Percentiles rank a stretch among this genome's conserved stretches.
phyloP scores from a whole-genome alignment of 2,329 filamentous ascomycete genomes.

The Trichoderma sp. region DNA sequence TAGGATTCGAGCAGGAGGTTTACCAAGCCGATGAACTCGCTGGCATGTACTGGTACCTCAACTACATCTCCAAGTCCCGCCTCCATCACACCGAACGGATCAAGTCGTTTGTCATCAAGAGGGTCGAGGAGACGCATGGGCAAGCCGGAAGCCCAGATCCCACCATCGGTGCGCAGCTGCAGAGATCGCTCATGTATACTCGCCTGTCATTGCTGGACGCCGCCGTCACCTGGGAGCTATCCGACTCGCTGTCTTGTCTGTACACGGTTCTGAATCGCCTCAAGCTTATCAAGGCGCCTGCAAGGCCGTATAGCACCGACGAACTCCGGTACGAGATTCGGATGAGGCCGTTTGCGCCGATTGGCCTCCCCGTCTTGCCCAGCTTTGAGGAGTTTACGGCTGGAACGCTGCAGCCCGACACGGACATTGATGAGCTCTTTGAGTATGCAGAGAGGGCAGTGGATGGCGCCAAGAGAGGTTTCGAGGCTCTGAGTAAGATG shows the following conservation, averaged over 20 bases:
- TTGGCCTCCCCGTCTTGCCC: constrained; percentile 66
- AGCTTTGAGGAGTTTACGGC: constrained; percentile 57
- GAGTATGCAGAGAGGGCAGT: constrained; percentile 46
- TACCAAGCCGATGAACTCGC: constrained; percentile 83
- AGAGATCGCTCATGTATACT: constrained; percentile 52
- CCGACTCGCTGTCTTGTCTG: constrained; percentile 55
- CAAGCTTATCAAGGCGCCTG: constrained; percentile 47
- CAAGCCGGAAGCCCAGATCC: constrained; percentile 22
- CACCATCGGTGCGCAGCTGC: constrained; percentile 42
- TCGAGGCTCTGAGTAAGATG: constrained; percentile 55
- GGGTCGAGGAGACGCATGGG: constrained; percentile 31
- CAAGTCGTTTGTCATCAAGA: constrained; percentile 57
- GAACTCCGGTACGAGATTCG: constrained; percentile 74
- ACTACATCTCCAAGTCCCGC: constrained; percentile 67
- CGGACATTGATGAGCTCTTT: constrained; percentile 40
- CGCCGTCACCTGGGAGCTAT: constrained; percentile 57
- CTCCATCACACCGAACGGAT: constrained; percentile 70
- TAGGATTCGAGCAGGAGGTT: constrained; percentile 90
- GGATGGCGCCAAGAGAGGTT: constrained; percentile 49
- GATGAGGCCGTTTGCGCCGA: constrained; percentile 75
- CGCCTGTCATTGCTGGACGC: constrained; percentile 63
- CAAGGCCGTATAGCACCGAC: constrained; percentile 64
- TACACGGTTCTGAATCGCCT: constrained; percentile 65
- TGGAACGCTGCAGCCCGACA: constrained; percentile 41
- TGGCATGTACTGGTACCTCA: constrained; percentile 88